A percentile compares a stretch with the other conserved stretches of the same genome.
Evolutionary conservation across 345 rosid species (phyloP).

Genomic region (Toxicodendron radicans): DNA sequence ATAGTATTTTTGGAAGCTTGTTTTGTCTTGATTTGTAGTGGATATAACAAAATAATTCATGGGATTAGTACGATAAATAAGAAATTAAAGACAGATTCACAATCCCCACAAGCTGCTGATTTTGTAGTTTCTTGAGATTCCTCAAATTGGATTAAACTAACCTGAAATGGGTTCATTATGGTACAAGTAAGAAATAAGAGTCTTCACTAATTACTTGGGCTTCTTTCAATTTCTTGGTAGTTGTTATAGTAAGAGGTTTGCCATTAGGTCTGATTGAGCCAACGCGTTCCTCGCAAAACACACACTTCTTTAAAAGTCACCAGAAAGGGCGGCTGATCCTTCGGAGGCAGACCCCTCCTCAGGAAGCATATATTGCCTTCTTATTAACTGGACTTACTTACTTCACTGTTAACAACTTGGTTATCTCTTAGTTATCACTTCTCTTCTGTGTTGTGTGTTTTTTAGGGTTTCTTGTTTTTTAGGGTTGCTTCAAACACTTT

Average conservation of each 20-base stretch:
- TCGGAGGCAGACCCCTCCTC: conserved; percentile 79
- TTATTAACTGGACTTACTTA: conserved; percentile 30
- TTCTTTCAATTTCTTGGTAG: conserved; percentile 30
- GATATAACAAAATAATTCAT: conserved; percentile 12
- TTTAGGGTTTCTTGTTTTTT: conserved; percentile 30
- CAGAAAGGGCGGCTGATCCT: conserved; percentile 93
- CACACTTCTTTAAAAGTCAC: conserved; percentile 48
- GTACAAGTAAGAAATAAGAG: conserved; percentile 24
- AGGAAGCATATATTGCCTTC: conserved; percentile 74
- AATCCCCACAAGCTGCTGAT: conserved; percentile 59
- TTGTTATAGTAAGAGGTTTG: conserved; percentile 23
- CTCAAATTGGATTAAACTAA: conserved; percentile 35
- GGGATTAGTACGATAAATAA: conserved; percentile 23
- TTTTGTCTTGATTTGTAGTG: conserved; percentile 38
- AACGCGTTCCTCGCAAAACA: conserved; percentile 43
- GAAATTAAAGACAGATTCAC: conserved; percentile 21
- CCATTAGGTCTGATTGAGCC: conserved; percentile 27
- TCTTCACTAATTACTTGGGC: conserved; percentile 4
- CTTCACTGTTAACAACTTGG: conserved; percentile 25
- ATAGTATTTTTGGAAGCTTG: conserved; percentile 13
- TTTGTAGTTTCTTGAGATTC: conserved; percentile 60
- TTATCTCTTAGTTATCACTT: conserved; percentile 21
- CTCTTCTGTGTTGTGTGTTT: neutral
- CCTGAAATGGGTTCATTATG: conserved; percentile 21
- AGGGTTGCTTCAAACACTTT: conserved; percentile 19